Evolutionary conservation across 257 asterid genomes (phyloP), one percentile per base, ranked within the genome.

Genomic region (Sherardia arvensis): DNA sequence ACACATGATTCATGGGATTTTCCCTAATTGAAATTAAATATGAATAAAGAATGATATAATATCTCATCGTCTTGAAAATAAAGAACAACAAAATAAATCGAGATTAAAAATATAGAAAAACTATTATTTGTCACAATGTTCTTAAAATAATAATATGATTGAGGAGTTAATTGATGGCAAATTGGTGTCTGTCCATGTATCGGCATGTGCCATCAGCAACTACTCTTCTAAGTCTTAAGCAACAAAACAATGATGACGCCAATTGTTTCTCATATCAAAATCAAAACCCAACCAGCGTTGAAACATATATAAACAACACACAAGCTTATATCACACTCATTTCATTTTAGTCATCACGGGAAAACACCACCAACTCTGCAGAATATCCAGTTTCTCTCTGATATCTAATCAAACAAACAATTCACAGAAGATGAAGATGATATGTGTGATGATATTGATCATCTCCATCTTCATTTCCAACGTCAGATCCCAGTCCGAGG

Each of bases 401-500:
- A 40, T 5, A 23, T 38, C n/a, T n/a, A n/a, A n/a, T 30, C 53
- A 27, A 59, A 40, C 66, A 17, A 40, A 22, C 45, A 34, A 45
- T 45, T 40, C 18, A 15, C 53, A 45, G 20, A 36, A 43, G 54
- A 18, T 38, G 22, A 43, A 69, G 71, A 78, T 72, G 90, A 79
- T 43, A 65, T 8, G 71, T 32, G 66, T 71, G 67, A 76, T 59
- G 34, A 20, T 33, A 15, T n/a, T 68, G 66, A 59, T 47, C 54
- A 54, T 18, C 38, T 65, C 66, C 53, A 3, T 49, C 14, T 8
- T 53, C n/a, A 26, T 60, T 30, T 22, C 70, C 32, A 18, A n/a
- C 65, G 95, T 70, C 5, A 60, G 64, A 65, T 81, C 95, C 56
- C 95, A 87, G 66, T 4, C 74, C 34, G 65, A 49, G 65, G 89